A percentile compares a stretch with the other conserved stretches of the same genome.
Evolutionary conservation across 2,329 filamentous ascomycete species (phyloP).

Genomic region (Magnaporthiopsis incrustans): DNA sequence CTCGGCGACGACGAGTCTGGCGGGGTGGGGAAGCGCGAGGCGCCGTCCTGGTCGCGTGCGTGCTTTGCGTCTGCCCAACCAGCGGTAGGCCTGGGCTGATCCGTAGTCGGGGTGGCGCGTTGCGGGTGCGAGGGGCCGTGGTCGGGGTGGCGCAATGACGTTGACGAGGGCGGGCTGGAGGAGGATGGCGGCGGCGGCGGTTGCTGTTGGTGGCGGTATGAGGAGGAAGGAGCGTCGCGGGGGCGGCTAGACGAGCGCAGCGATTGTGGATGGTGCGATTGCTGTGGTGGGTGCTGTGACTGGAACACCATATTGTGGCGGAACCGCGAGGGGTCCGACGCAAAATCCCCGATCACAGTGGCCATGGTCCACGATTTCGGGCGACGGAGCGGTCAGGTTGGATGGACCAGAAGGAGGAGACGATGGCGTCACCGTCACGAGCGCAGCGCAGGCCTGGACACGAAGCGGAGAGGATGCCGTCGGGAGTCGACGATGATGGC

Average conservation of each 20-base stretch:
- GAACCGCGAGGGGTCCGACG: slow-evolving; percentile 63
- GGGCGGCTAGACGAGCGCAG: slow-evolving; percentile 29
- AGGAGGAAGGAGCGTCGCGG: slow-evolving; percentile 19
- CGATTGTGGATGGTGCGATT: slow-evolving; percentile 37
- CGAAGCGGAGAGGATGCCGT: too few relatives aligned
- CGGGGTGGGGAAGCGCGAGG: slow-evolving; percentile 44
- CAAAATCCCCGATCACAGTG: slow-evolving; percentile 61
- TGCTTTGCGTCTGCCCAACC: slow-evolving; percentile 10
- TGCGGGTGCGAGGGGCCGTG: slow-evolving; percentile 9
- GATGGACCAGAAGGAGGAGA: not conserved
- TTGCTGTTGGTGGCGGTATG: slow-evolving; percentile 11
- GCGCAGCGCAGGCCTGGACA: too few relatives aligned
- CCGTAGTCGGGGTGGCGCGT: slow-evolving; percentile 15
- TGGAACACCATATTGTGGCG: slow-evolving; percentile 56
- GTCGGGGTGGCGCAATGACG: slow-evolving; percentile 5
- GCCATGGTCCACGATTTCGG: slow-evolving; percentile 44
- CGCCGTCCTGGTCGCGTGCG: slow-evolving; percentile 19
- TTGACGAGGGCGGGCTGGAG: slow-evolving; percentile 11
- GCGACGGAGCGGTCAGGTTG: not conserved
- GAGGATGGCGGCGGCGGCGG: slow-evolving; percentile 12
- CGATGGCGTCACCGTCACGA: too few relatives aligned
- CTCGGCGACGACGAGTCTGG: slow-evolving; percentile 41
- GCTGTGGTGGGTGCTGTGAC: slow-evolving; percentile 33
- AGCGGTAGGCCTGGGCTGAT: slow-evolving; percentile 5
- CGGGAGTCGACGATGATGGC: slow-evolving; percentile 11